Evolutionary conservation across 305 asterid species (phyloP).

Genomic region (Fraxinus paxiana): DNA sequence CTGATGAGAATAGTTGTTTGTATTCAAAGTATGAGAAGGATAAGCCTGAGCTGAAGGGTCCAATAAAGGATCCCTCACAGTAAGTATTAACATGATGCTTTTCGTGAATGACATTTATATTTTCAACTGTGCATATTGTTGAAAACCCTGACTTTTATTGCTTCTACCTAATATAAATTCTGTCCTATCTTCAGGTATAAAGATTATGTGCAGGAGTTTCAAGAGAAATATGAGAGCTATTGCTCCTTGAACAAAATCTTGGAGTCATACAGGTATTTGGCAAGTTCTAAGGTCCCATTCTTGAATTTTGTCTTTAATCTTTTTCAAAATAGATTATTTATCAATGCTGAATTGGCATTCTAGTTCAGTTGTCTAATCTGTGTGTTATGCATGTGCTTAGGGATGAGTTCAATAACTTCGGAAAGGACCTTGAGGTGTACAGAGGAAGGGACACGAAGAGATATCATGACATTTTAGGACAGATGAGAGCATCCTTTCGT

Average conservation of each 20-base stretch:
- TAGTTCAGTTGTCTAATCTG: constrained; percentile 25
- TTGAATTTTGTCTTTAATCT: neutral
- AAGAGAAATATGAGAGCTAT: constrained; percentile 73
- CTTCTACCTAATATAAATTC: neutral
- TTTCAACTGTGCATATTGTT: constrained; percentile 14
- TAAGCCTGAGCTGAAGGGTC: constrained; percentile 79
- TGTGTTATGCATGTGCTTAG: constrained; percentile 31
- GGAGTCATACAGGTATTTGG: constrained; percentile 74
- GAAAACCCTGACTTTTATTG: constrained; percentile 14
- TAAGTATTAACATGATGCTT: constrained; percentile 37
- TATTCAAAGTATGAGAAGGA: constrained; percentile 78
- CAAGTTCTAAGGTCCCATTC: constrained; percentile 20
- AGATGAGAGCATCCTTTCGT: constrained; percentile 63
- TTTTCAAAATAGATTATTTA: neutral
- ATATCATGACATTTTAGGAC: constrained; percentile 53
- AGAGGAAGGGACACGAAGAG: constrained; percentile 64
- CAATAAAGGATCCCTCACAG: constrained; percentile 71
- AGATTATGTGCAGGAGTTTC: constrained; percentile 81
- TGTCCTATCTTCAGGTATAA: constrained; percentile 52
- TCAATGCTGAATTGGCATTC: constrained; percentile 9
- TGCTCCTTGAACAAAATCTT: constrained; percentile 58
- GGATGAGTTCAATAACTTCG: constrained; percentile 61
- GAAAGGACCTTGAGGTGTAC: constrained; percentile 63
- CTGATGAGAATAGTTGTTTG: constrained; percentile 57
- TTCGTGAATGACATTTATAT: neutral